These are phyloP conservation scores for Viola odorata DNA, from an alignment of 345 rosid species.

Conservation along the genomic window DNA sequence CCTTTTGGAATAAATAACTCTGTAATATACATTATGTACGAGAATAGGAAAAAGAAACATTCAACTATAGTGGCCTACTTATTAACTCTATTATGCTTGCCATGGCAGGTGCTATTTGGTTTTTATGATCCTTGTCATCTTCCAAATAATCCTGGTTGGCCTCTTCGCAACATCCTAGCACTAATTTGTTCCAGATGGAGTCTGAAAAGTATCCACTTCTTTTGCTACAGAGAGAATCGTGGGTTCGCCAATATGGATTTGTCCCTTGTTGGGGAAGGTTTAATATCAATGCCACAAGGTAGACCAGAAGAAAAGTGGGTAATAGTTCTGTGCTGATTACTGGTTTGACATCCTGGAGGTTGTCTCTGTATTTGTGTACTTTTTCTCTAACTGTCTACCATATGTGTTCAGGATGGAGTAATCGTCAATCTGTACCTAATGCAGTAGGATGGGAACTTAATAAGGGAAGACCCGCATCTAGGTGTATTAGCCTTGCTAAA, in stretches of 20 bases:
- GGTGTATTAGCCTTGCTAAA: conserved; percentile 75
- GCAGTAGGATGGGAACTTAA: conserved; percentile 90
- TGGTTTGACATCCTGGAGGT: conserved; percentile 8
- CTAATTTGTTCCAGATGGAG: conserved; percentile 75
- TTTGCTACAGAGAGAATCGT: conserved; percentile 85
- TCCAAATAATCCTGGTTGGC: conserved; percentile 92
- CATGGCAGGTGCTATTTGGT: conserved; percentile 65
- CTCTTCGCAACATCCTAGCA: conserved; percentile 82
- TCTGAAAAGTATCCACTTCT: conserved; percentile 52
- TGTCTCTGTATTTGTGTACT: not conserved
- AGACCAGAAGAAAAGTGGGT: conserved; percentile 36
- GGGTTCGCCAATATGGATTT: conserved; percentile 78
- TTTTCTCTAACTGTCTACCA: conserved; percentile 8
- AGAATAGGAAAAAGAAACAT: no score
- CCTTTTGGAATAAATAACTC: not conserved
- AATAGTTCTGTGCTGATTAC: conserved; percentile 20
- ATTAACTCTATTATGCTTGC: conserved; percentile 6
- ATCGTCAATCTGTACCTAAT: conserved; percentile 43
- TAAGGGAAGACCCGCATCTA: conserved; percentile 49
- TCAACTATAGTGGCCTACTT: no score
- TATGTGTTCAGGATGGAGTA: conserved; percentile 42
- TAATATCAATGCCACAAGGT: conserved; percentile 56
- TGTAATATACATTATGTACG: no score
- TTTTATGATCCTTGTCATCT: conserved; percentile 94
- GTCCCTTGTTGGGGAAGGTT: conserved; percentile 83